Evolutionary conservation across 78 protist genomes (phyloP).

Genomic region (Protostelium mycophagum): DNA sequence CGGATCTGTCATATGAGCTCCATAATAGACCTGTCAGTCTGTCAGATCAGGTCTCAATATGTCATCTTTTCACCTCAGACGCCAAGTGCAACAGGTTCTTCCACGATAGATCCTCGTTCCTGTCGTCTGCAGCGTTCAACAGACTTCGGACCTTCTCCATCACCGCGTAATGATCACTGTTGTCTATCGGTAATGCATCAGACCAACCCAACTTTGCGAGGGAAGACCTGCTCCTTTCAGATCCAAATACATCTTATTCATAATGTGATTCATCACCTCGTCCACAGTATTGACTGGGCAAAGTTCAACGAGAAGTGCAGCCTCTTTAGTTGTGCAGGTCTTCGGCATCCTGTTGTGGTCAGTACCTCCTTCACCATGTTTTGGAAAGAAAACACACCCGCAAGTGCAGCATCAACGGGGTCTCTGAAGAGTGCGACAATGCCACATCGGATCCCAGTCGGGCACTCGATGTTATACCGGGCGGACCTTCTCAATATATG

Average conservation of each 20-base stretch:
- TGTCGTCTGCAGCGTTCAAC: background rate
- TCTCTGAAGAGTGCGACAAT: background rate
- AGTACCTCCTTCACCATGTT: too few species aligned
- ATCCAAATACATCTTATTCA: too few species aligned
- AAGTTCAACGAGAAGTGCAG: background rate
- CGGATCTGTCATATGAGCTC: background rate
- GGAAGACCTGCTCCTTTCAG: too few species aligned
- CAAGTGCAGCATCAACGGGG: background rate
- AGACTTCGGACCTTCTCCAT: background rate
- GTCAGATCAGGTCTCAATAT: background rate
- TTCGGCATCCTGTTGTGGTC: background rate
- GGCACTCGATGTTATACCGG: background rate
- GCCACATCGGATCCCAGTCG: background rate
- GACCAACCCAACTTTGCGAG: background rate
- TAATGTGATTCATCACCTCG: too few species aligned
- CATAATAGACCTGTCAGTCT: background rate
- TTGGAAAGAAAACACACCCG: background rate
- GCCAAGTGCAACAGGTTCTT: background rate
- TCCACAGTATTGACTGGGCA: background rate
- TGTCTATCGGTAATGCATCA: background rate
- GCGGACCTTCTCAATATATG: background rate
- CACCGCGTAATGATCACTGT: background rate
- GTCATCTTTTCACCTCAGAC: background rate
- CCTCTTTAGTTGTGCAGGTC: background rate
- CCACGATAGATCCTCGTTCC: background rate